These are phyloP conservation scores for Pycnococcus provasolii DNA, from an alignment of 139 green algal genomes.

Conservation along the genomic window DNA sequence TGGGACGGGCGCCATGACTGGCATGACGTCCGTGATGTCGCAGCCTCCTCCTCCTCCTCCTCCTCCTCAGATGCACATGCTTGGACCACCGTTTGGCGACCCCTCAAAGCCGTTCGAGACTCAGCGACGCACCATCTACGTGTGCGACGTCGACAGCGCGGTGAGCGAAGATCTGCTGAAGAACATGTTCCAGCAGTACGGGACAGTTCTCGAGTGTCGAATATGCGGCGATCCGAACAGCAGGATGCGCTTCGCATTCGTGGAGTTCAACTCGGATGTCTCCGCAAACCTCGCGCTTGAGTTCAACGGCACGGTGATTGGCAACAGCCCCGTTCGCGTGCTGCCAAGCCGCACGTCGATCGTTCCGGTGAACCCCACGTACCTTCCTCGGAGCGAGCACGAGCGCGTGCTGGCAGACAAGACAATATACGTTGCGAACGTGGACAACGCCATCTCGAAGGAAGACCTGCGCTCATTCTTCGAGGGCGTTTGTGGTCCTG, in stretches of 20 bases:
- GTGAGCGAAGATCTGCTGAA: too few relatives aligned
- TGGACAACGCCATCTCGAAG: conserved; percentile 61
- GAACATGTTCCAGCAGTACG: too few relatives aligned
- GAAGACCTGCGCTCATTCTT: conserved; percentile 66
- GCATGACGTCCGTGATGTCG: too few relatives aligned
- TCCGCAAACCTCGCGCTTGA: conserved; percentile 49
- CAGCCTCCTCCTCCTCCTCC: too few relatives aligned
- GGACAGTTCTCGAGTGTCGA: conserved; percentile 66
- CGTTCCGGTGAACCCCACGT: conserved; percentile 80
- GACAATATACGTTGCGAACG: conserved; percentile 81
- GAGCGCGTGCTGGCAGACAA: conserved; percentile 39
- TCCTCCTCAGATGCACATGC: too few relatives aligned
- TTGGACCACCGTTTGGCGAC: too few relatives aligned
- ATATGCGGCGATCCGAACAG: conserved; percentile 88
- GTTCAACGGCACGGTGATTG: conserved; percentile 60
- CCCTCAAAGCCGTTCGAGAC: too few relatives aligned
- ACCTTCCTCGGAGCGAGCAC: conserved; percentile 41
- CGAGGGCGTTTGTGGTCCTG: conserved; percentile 62
- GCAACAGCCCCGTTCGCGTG: conserved; percentile 63
- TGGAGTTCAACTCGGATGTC: conserved; percentile 60
- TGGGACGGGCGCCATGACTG: too few relatives aligned
- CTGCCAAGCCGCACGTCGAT: conserved; percentile 84
- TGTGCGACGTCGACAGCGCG: too few relatives aligned
- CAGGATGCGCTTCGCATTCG: conserved; percentile 85
- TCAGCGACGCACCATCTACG: too few relatives aligned